Percentiles rank a stretch among this genome's conserved stretches.
These are phyloP conservation scores for Hymenoscyphus fraxineus DNA, from an alignment of 2,329 filamentous ascomycete species.

Conservation along the genomic window DNA sequence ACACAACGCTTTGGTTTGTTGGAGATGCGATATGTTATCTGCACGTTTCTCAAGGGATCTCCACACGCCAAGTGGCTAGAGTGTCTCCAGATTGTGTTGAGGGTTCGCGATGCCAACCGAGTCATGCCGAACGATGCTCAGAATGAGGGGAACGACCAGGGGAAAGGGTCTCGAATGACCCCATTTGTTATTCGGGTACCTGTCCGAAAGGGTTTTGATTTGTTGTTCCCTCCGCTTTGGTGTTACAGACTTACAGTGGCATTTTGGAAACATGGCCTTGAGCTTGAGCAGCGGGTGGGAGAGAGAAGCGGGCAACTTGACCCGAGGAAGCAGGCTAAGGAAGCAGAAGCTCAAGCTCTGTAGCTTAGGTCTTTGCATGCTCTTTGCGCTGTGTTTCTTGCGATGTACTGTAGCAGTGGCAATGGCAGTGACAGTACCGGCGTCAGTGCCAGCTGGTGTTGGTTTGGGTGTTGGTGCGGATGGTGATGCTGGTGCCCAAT, in stretches of 20 bases:
- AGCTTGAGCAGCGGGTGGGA: not conserved
- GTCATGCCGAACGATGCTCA: not conserved
- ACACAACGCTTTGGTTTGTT: not conserved
- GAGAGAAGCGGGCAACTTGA: not conserved
- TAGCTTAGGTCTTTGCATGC: not conserved
- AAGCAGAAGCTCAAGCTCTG: not conserved
- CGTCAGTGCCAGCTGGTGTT: not conserved
- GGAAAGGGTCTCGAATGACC: not conserved
- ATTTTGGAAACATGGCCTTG: not conserved
- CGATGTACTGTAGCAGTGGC: too few relatives aligned
- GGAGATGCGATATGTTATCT: not conserved
- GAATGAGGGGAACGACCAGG: not conserved
- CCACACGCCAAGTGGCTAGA: not conserved
- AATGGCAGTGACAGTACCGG: too few relatives aligned
- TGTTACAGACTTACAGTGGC: too few relatives aligned
- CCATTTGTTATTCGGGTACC: not conserved
- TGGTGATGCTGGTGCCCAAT: not conserved
- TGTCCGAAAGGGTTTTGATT: not conserved
- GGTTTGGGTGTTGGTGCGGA: not conserved
- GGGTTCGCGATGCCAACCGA: not conserved
- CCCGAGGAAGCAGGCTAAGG: too few relatives aligned
- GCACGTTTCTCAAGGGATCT: not conserved
- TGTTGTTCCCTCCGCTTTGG: not conserved
- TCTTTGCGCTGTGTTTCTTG: not conserved
- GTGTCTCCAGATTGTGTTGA: not conserved